phyloP scores from a whole-genome alignment of 768 basidiomycete genomes.

The Russula lepida region DNA sequence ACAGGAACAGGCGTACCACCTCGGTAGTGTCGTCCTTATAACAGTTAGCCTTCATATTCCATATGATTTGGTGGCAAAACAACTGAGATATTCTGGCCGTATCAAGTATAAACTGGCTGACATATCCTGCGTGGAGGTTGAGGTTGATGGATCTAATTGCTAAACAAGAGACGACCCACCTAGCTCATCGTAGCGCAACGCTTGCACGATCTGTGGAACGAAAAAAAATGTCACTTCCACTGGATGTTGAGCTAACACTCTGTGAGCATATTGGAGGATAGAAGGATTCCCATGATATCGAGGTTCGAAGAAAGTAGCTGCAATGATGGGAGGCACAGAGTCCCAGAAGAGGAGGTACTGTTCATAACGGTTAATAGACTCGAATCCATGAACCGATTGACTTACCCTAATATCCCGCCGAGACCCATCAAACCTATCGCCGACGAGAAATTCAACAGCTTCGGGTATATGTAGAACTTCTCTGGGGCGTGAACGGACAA shows the following conservation, averaged over 20 bases:
- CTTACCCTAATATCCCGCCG: conserved; percentile 69
- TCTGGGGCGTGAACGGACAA: conserved; percentile 64
- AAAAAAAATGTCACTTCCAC: conserved; percentile 97
- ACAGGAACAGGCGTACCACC: conserved; percentile 39
- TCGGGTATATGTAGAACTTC: conserved; percentile 71
- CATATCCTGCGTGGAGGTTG: conserved; percentile 56
- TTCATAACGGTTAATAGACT: conserved; percentile 3
- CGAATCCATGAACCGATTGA: not conserved
- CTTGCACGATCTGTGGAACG: conserved; percentile 97
- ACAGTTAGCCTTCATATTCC: conserved; percentile 99
- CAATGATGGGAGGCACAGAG: conserved; percentile 75
- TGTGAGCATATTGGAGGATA: conserved; percentile 91
- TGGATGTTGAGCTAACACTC: conserved; percentile 90
- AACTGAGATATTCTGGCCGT: conserved; percentile 94
- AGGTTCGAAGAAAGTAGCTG: conserved; percentile 78
- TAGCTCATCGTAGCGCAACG: conserved; percentile 79
- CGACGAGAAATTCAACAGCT: conserved; percentile 71
- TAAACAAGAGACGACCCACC: conserved; percentile 39
- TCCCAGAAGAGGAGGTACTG: conserved; percentile 87
- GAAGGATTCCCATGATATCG: conserved; percentile 77
- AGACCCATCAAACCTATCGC: conserved; percentile 55
- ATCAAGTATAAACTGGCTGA: conserved; percentile 91
- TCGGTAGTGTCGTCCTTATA: conserved; percentile 88
- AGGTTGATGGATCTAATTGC: not conserved
- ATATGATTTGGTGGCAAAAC: conserved; percentile 99